Evolutionary conservation across 176 grass and related monocot genomes (phyloP), one percentile per base, ranked within the genome.

Genomic region (Oryza australiensis): DNA sequence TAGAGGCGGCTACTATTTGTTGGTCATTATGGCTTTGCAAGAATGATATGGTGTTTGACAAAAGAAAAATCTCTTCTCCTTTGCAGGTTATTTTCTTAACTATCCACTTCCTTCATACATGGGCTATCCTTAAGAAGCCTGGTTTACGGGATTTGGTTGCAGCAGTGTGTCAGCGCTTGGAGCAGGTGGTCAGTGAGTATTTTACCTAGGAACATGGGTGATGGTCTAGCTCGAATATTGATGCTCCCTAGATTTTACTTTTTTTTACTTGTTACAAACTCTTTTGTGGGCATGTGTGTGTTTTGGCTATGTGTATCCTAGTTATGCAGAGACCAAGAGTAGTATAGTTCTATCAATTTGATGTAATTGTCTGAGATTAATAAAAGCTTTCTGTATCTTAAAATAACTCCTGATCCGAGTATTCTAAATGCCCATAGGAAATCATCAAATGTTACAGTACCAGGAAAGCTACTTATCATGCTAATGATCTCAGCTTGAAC

Each of bases 371-470:
- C 5, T 35, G 34, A 35, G 34, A 35, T 7, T 1, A 35, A 35
- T 35, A 35, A 35, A 35, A 6, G 5, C 5, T 35, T 35, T 6
- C 34, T 35, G n/a, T 35, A 35, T 35, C 34, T 35, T 35, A 4
- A 35, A 1, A 35, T n/a, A n/a, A 91, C 92, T 64, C 95, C 94
- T 68, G 92, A 98, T 86, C 92, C 91, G 64, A 98, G 90, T 67
- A 94, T 75, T 74, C 90, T 90, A 28, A 98, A 98, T 24, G 88
- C 90, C 95, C 95, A 98, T 16, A 94, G 82, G 80, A 98, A 98
- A 89, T 98, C 92, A 77, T 82, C 80, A 37, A 32, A 93, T 33
- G 88, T 89, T 80, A 94, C 78, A 26, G 81, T 70, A 69, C 68
- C 86, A 38, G 90, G 82, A 85, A 94, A 93, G 86, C 57, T 94